A percentile compares a stretch with the other conserved stretches of the same genome.
These are phyloP conservation scores for Orbilia blumenaviensis DNA, from an alignment of 2,329 filamentous ascomycete species.

Conservation along the genomic window DNA sequence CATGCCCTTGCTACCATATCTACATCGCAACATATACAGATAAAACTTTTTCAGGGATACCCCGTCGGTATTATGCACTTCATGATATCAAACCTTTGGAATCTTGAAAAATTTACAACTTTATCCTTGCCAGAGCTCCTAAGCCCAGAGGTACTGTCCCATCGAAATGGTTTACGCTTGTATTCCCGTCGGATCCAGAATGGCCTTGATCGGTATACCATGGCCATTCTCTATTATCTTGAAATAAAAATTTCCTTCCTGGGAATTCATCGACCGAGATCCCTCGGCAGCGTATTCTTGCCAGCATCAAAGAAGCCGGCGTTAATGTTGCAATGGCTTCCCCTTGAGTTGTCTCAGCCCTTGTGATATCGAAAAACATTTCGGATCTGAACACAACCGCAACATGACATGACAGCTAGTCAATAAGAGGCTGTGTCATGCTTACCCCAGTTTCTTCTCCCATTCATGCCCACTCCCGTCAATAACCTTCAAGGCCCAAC, in stretches of 20 bases:
- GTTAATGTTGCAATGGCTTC: neutral
- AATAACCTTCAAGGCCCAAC: neutral
- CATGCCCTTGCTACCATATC: neutral
- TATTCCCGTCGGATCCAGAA: neutral
- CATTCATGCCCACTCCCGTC: neutral
- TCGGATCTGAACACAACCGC: slow-evolving; percentile 14
- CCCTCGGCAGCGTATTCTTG: neutral
- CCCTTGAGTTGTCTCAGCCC: slow-evolving; percentile 13
- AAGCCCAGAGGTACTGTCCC: neutral
- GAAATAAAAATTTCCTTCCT: neutral
- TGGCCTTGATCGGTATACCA: neutral
- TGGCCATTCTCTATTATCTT: neutral
- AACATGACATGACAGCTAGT: no score
- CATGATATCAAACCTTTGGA: neutral
- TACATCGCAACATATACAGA: no score
- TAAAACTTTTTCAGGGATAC: neutral
- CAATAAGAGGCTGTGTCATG: slow-evolving; percentile 4
- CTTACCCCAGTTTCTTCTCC: neutral
- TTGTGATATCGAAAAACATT: slow-evolving; percentile 20
- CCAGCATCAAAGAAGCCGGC: neutral
- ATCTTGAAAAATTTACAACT: no score
- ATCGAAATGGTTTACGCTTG: neutral
- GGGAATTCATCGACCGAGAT: neutral
- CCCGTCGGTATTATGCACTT: neutral
- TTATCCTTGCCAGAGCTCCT: neutral